Conservation (phyloP, 345 rosid species). For the Euphorbia tirucalli region DNA sequence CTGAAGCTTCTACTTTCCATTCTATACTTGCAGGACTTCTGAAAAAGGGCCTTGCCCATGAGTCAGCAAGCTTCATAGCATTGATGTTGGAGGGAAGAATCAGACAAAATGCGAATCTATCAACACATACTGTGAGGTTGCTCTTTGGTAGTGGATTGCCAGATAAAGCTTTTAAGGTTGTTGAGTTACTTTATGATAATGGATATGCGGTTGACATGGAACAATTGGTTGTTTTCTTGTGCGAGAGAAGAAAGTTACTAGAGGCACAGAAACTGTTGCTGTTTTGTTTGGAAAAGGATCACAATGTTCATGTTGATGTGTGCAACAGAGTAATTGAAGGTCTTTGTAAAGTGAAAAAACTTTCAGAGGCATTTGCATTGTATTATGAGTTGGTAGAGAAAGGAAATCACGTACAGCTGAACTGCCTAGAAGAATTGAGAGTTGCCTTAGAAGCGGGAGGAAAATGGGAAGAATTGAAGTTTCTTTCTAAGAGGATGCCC, state of each 20-base stretch:
- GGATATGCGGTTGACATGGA: slow-evolving; percentile 58
- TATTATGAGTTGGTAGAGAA: slow-evolving; percentile 64
- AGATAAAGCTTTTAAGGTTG: slow-evolving; percentile 51
- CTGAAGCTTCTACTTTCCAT: slow-evolving; percentile 57
- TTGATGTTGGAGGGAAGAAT: slow-evolving; percentile 57
- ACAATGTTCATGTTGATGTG: slow-evolving; percentile 34
- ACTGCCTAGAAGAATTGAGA: slow-evolving; percentile 50
- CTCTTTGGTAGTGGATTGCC: slow-evolving; percentile 41
- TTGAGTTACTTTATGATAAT: slow-evolving; percentile 49
- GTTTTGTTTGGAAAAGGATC: slow-evolving; percentile 58
- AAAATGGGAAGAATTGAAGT: slow-evolving; percentile 48
- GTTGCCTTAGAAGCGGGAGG: slow-evolving; percentile 53
- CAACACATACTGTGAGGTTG: slow-evolving; percentile 51
- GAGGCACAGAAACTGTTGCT: slow-evolving; percentile 54
- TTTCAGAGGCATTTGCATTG: slow-evolving; percentile 64
- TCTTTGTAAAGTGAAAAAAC: slow-evolving; percentile 53
- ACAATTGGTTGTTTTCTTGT: slow-evolving; percentile 50
- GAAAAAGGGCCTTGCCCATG: slow-evolving; percentile 42
- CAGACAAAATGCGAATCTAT: slow-evolving; percentile 56
- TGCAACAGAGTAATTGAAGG: slow-evolving; percentile 52
- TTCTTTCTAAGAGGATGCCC: slow-evolving; percentile 61
- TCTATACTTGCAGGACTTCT: slow-evolving; percentile 55
- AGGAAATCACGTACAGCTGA: slow-evolving; percentile 47
- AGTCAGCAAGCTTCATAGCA: slow-evolving; percentile 48
- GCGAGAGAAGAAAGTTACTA: slow-evolving; percentile 39